Percentiles rank a stretch among this genome's conserved stretches.
These are phyloP conservation scores for Brassica nigra DNA, from an alignment of 345 rosid species.

Conservation along the genomic window DNA sequence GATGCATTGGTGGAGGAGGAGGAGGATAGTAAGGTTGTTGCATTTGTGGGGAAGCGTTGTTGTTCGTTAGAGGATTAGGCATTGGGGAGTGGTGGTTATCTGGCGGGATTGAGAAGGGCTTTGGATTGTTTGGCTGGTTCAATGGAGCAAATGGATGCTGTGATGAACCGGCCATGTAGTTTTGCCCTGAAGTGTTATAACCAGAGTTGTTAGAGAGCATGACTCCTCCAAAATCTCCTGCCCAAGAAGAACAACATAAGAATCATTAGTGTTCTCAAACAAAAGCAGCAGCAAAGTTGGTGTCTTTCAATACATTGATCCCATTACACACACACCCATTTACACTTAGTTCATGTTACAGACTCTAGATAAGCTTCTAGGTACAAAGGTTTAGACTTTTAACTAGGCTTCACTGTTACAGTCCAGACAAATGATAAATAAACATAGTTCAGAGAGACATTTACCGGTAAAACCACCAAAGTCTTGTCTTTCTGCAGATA, in stretches of 20 bases:
- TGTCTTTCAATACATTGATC: not conserved
- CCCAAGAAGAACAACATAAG: slow-evolving; percentile 5
- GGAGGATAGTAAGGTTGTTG: slow-evolving; percentile 43
- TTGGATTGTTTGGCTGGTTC: slow-evolving; percentile 13
- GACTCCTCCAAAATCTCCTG: slow-evolving; percentile 61
- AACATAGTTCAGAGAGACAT: not conserved
- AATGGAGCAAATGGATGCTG: slow-evolving; percentile 32
- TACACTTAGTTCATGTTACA: not conserved
- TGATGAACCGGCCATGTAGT: slow-evolving; percentile 34
- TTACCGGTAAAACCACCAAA: slow-evolving; percentile 50
- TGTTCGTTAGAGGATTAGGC: slow-evolving; percentile 35
- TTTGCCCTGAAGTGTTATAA: slow-evolving; percentile 22
- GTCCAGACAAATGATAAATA: not conserved
- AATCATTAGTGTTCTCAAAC: not conserved
- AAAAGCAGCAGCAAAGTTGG: not conserved
- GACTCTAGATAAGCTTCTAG: not conserved
- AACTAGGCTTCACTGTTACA: not conserved
- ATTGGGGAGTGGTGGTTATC: slow-evolving; percentile 16
- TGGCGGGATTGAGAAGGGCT: slow-evolving; percentile 25
- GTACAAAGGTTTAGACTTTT: slow-evolving; percentile 13
- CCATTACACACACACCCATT: not conserved
- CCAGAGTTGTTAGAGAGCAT: slow-evolving; percentile 36
- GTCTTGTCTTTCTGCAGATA: slow-evolving; percentile 55
- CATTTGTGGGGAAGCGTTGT: slow-evolving; percentile 33
- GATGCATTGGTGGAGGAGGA: slow-evolving; percentile 31